These are phyloP conservation scores for Lepidium aucheri DNA, from an alignment of 345 rosid species.

Conservation along the genomic window DNA sequence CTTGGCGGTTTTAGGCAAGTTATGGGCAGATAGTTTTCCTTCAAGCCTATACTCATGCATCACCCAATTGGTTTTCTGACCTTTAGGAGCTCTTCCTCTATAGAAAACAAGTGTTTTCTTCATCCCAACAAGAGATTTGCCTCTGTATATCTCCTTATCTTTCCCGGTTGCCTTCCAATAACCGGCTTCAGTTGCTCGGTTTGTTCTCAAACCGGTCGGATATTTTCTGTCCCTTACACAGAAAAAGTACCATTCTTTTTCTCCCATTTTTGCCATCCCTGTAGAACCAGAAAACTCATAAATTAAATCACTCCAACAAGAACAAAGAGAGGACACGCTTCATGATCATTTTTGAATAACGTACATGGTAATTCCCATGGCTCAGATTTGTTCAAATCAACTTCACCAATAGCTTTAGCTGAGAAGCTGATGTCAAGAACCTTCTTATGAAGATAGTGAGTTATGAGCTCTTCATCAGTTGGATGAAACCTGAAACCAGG, in stretches of 20 bases:
- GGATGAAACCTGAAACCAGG: conserved; percentile 96
- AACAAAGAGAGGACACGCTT: not conserved
- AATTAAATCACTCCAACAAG: not conserved
- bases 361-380: conserved; percentile 97
- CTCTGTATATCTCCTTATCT: conserved; percentile 73
- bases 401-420: conserved; percentile 82
- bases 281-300: not conserved
- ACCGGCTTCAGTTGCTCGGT: conserved; percentile 84
- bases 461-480: conserved; percentile 94
- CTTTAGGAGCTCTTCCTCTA: conserved; percentile 89
- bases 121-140: conserved; percentile 81
- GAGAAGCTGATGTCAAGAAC: conserved; percentile 55
- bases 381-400: conserved; percentile 90
- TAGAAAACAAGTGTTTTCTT: conserved; percentile 92
- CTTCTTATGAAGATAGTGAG: conserved; percentile 66
- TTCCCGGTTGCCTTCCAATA: conserved; percentile 99
- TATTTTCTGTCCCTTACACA: conserved; percentile 84
- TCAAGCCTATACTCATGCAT: conserved; percentile 88
- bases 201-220: conserved; percentile 83
- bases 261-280: conserved; percentile 99
- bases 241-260: conserved; percentile 96
- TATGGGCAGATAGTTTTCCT: conserved; percentile 58
- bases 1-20: conserved; percentile 79
- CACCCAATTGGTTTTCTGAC: conserved; percentile 79
- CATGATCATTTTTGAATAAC: not conserved